Conservation (phyloP, 2,329 filamentous ascomycete genomes). For the Zelopaecilomyces penicillatus region DNA sequence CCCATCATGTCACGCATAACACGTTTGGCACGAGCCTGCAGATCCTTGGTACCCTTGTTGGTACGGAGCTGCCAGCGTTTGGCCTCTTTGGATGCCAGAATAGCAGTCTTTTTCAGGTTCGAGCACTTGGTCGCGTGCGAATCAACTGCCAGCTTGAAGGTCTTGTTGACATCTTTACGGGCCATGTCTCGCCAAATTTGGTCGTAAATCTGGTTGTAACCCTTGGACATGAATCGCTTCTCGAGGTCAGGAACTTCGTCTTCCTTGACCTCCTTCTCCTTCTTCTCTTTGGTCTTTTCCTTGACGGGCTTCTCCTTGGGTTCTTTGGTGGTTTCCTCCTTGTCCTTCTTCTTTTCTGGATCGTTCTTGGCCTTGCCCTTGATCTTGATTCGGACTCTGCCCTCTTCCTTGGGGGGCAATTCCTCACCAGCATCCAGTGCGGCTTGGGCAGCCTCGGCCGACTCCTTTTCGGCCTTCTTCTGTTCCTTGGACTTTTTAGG, state of each 20-base stretch:
- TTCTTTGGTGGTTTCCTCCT: conserved; percentile 21
- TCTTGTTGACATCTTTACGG: conserved; percentile 87
- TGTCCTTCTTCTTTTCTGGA: conserved; percentile 33
- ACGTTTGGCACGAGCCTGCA: conserved; percentile 91
- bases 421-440: conserved; percentile 73
- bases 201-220: conserved; percentile 93
- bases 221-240: conserved; percentile 73
- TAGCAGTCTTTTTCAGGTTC: conserved; percentile 96
- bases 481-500: conserved; percentile 88
- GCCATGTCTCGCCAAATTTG: conserved; percentile 95
- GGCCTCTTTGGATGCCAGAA: conserved; percentile 92
- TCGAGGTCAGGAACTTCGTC: conserved; percentile 47
- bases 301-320: conserved; percentile 27
- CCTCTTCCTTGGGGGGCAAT: conserved; percentile 48
- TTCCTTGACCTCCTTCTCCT: conserved; percentile 43
- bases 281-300: conserved; percentile 43
- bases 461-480: conserved; percentile 72
- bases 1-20: conserved; percentile 99
- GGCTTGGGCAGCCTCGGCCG: conserved; percentile 80
- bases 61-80: conserved; percentile 95
- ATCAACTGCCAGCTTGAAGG: conserved; percentile 77
- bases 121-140: conserved; percentile 81
- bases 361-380: conserved; percentile 41
- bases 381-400: conserved; percentile 56
- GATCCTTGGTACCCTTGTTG: conserved; percentile 97